Percentiles rank a stretch among this genome's conserved stretches.
phyloP scores from a whole-genome alignment of 1,284 basidiomycete species.

The Pyrrhoderma noxium region DNA sequence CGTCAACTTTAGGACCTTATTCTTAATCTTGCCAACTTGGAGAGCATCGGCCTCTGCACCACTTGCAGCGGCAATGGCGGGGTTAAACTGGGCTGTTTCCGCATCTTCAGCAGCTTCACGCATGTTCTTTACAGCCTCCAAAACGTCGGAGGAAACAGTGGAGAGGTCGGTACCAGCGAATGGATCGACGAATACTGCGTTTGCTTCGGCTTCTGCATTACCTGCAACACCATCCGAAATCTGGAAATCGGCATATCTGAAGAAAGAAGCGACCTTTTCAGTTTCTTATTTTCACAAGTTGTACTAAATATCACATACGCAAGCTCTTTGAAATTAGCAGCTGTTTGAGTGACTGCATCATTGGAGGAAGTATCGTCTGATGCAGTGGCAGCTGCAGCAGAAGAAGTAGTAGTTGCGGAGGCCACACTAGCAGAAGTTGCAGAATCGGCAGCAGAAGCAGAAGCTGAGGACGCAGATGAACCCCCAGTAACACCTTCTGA shows the following conservation, averaged over 20 bases:
- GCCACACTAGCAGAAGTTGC: not conserved
- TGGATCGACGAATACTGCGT: conserved; percentile 33
- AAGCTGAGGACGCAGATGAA: not conserved
- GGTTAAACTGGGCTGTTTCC: conserved; percentile 34
- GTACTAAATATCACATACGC: conserved; percentile 16
- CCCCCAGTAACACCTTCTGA: conserved; percentile 27
- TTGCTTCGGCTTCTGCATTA: conserved; percentile 34
- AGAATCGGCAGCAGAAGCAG: not conserved
- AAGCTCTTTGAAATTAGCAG: conserved; percentile 21
- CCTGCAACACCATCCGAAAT: conserved; percentile 40
- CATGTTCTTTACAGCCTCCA: conserved; percentile 36
- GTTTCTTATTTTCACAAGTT: not conserved
- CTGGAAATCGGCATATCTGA: conserved; percentile 33
- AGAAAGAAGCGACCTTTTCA: not conserved
- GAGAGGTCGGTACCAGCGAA: conserved; percentile 10
- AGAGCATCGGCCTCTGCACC: conserved; percentile 29
- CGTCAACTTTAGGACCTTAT: conserved; percentile 46
- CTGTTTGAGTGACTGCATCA: conserved; percentile 13
- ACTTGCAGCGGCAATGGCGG: conserved; percentile 35
- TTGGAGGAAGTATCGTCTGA: not conserved
- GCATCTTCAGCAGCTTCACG: conserved; percentile 36
- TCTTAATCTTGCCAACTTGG: conserved; percentile 23
- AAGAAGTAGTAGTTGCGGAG: not conserved
- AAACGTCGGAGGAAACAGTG: conserved; percentile 24
- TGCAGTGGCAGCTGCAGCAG: not conserved